Base-by-base conservation (phyloP, 2,329 filamentous ascomycete species). In the Coniosporium tulheliwenetii region DNA sequence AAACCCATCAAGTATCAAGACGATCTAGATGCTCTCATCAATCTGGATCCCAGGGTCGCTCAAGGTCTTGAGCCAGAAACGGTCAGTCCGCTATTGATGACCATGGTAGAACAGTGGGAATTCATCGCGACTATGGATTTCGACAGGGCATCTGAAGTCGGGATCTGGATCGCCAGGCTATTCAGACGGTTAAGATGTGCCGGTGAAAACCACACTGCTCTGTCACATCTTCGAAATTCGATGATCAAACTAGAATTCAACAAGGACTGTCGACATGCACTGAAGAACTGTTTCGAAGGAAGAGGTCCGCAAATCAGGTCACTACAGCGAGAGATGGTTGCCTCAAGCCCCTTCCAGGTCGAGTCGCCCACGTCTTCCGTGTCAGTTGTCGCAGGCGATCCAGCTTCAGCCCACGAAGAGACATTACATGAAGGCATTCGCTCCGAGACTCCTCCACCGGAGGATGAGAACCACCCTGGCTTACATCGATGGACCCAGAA, bases 1-100 rank as follows among this genome's bases (percentile, higher is more conserved):
- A 79, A 80, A 16, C 82, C 85, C 0, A 79, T 93, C 52, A 93
- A 85, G 54, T 89, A 94, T 52, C 75, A 91, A 26, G 81, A 91
- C 45, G 65, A 77, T 52, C 59, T 84, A 19, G 69, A 77, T 41
- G 69, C 75, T 34, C 48, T 72, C 2, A 30, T 37, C 8, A 58
- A 53, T 3, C 48, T 49, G 2, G 53, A 53, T 8, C 44, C 63
- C 29, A 26, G 19, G 7, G 19, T 26, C 7, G 19, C 19, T 3
- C 19, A 26, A 26, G 19, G 19, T 7, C 19, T 26, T 26, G 19
- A 26, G 19, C 19, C 19, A 26, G 19, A 7, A 7, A 26, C 19
- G 19, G 56, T 75, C 9, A 85, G 81, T 48, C 69, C 85, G 13
- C 52, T 94, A 3, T 65, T 77, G 9, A 70, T 85, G 48, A 73